These are phyloP conservation scores for Hortiboletus flavorubellus DNA, from an alignment of 768 basidiomycete species.

Conservation along the genomic window DNA sequence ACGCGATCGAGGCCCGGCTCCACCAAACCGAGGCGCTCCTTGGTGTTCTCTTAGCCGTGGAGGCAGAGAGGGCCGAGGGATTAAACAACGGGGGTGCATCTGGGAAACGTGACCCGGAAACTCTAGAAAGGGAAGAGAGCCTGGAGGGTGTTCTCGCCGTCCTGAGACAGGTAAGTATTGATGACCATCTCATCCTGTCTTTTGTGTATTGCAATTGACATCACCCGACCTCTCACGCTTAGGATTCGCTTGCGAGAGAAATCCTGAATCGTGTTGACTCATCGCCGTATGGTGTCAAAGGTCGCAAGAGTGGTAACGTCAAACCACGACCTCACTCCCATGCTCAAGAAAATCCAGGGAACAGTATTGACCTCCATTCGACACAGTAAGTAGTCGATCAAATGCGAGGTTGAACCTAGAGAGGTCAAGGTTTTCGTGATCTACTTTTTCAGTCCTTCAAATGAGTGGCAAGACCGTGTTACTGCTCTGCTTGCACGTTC, in stretches of 20 bases:
- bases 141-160: constrained; percentile 42
- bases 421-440: constrained; percentile 2
- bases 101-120: constrained; percentile 5
- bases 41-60: constrained; percentile 66
- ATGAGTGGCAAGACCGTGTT: constrained; percentile 81
- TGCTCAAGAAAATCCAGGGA: constrained; percentile 15
- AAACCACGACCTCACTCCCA: constrained; percentile 25
- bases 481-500: constrained; percentile 22
- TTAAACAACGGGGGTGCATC: constrained; percentile 34
- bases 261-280: constrained; percentile 81
- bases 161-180: constrained; percentile 45
- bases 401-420: background rate
- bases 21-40: constrained; percentile 90
- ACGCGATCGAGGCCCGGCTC: constrained; percentile 86
- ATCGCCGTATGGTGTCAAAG: constrained; percentile 74
- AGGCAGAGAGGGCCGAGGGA: constrained; percentile 24
- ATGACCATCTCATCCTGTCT: background rate
- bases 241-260: constrained; percentile 78
- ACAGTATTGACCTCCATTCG: constrained; percentile 44
- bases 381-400: constrained; percentile 52
- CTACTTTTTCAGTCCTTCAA: constrained; percentile 55
- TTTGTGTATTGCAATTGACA: background rate
- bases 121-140: constrained; percentile 10
- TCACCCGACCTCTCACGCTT: constrained; percentile 13
- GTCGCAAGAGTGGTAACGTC: constrained; percentile 48